These are phyloP conservation scores for Pilatotrama ljubarskyi DNA, from an alignment of 768 basidiomycete genomes.

Conservation along the genomic window DNA sequence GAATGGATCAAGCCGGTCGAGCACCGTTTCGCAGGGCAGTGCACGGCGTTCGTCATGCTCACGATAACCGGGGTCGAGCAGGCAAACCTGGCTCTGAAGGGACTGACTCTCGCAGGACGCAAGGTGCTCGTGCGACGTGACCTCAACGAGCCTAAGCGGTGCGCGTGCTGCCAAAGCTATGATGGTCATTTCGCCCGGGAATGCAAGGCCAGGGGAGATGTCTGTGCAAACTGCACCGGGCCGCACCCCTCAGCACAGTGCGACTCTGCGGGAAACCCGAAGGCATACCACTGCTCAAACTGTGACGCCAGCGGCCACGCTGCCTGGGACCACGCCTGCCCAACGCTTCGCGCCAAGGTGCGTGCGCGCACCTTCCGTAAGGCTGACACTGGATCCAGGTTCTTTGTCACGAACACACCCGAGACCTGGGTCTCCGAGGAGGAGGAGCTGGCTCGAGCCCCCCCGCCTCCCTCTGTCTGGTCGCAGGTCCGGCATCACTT, in stretches of 20 bases:
- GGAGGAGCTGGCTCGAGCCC: conserved; percentile 1
- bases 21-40: no score
- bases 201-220: conserved; percentile 10
- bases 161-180: conserved; percentile 31
- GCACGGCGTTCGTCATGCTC: conserved; percentile 27
- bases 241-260: conserved; percentile 26
- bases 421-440: conserved; percentile 3
- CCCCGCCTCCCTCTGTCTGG: conserved; percentile 10
- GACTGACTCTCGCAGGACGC: conserved; percentile 23
- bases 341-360: background rate
- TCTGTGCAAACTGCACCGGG: conserved; percentile 22
- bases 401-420: conserved; percentile 3
- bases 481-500: conserved; percentile 2
- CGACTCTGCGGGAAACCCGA: background rate
- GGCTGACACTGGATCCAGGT: conserved; percentile 8
- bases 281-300: conserved; percentile 24
- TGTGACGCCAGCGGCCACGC: conserved; percentile 31
- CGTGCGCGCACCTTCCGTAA: no score
- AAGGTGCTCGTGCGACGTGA: conserved; percentile 15
- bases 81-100: conserved; percentile 31
- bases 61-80: conserved; percentile 15
- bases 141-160: conserved; percentile 25
- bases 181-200: conserved; percentile 17
- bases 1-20: no score
- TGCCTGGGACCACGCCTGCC: conserved; percentile 30